phyloP scores from a whole-genome alignment of 306 rosid species.

The Casuarina equisetifolia region DNA sequence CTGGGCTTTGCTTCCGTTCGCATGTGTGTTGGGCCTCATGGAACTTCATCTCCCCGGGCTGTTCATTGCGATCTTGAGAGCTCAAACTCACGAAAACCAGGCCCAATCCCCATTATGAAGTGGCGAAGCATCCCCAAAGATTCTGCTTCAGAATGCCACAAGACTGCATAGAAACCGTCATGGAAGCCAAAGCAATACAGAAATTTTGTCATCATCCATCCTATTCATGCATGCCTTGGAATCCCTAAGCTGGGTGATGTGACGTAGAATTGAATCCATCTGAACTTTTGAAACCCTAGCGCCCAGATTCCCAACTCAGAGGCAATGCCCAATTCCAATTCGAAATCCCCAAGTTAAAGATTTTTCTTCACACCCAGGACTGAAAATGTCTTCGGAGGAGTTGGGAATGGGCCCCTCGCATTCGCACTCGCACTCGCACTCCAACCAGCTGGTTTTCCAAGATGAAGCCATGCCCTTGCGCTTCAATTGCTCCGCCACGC shows the following conservation, averaged over 20 bases:
- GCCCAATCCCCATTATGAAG: constrained; percentile 14
- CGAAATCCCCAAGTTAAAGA: constrained; percentile 2
- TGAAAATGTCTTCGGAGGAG: constrained; percentile 73
- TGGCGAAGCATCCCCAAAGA: background rate
- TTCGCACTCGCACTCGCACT: background rate
- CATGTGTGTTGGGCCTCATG: no score
- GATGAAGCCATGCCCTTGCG: constrained; percentile 60
- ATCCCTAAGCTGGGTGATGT: no score
- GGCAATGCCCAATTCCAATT: background rate
- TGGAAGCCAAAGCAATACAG: no score
- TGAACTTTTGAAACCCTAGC: background rate
- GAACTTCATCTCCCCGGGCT: background rate
- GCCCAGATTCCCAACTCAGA: background rate
- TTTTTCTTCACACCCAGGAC: background rate
- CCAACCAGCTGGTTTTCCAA: constrained; percentile 56
- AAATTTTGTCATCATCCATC: background rate
- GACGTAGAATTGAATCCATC: background rate
- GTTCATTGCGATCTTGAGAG: background rate
- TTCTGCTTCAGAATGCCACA: background rate
- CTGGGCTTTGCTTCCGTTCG: no score
- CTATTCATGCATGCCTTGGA: no score
- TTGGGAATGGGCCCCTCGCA: constrained; percentile 27
- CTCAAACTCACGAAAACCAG: background rate
- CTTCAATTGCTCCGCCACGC: constrained; percentile 57
- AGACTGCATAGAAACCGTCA: no score